phyloP scores from a whole-genome alignment of 495 filamentous ascomycete genomes.

The Neurospora pannonica region DNA sequence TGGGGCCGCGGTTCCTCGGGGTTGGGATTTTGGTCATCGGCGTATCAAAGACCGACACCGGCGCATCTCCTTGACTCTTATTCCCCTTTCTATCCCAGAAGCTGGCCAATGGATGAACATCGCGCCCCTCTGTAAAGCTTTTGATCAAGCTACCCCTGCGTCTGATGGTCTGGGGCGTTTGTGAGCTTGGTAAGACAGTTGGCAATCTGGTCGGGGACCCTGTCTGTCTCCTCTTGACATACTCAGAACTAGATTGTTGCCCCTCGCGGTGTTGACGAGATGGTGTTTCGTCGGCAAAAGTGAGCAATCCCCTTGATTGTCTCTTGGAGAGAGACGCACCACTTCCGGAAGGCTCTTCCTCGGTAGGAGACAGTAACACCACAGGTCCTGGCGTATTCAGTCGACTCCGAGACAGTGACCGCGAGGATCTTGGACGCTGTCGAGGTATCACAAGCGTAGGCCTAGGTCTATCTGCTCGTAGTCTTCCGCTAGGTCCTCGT shows the following conservation, averaged over 20 bases:
- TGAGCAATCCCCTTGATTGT: background rate
- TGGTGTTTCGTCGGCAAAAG: background rate
- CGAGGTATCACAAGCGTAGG: slow-evolving; percentile 12
- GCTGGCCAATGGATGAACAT: background rate
- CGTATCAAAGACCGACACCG: background rate
- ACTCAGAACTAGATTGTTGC: background rate
- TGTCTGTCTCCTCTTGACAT: background rate
- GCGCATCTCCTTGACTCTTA: background rate
- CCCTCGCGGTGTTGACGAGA: background rate
- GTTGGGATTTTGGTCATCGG: background rate
- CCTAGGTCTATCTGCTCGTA: background rate
- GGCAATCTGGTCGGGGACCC: background rate
- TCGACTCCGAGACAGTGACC: slow-evolving; percentile 7
- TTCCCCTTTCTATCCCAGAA: background rate
- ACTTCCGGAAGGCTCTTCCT: slow-evolving; percentile 15
- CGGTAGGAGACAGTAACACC: slow-evolving; percentile 23
- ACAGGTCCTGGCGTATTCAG: slow-evolving; percentile 4
- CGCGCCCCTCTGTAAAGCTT: background rate
- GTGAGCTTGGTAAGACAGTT: background rate
- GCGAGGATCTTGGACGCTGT: slow-evolving; percentile 14
- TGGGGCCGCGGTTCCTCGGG: background rate
- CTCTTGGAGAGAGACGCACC: background rate
- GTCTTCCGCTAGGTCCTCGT: slow-evolving; percentile 4
- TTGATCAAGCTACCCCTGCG: background rate
- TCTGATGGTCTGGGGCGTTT: background rate